phyloP scores from a whole-genome alignment of 805 yeast genomes.

The Grigorovia humatica region DNA sequence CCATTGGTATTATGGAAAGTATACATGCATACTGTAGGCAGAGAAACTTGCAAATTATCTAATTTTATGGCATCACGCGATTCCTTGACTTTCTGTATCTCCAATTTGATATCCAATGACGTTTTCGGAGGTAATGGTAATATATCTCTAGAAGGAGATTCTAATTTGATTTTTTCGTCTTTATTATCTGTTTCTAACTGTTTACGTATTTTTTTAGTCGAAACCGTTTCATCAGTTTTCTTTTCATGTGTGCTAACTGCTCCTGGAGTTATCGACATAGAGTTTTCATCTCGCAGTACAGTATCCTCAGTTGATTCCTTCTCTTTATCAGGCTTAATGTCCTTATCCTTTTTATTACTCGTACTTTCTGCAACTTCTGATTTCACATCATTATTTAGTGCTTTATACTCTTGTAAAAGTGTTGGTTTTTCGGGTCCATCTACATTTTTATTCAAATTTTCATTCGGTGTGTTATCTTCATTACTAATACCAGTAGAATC shows the following conservation, averaged over 20 bases:
- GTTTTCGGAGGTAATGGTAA: constrained; percentile 83
- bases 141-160: constrained; percentile 62
- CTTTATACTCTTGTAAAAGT: constrained; percentile 57
- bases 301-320: constrained; percentile 5
- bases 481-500: not conserved
- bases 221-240: constrained; percentile 6
- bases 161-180: constrained; percentile 31
- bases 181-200: constrained; percentile 18
- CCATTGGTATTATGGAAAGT: constrained; percentile 93
- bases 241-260: constrained; percentile 13
- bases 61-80: constrained; percentile 64
- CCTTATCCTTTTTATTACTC: constrained; percentile 6
- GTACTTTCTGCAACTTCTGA: constrained; percentile 5
- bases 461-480: not conserved
- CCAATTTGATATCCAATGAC: constrained; percentile 67
- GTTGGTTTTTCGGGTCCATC: constrained; percentile 16
- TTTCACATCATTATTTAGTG: constrained; percentile 38
- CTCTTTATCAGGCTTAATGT: constrained; percentile 3
- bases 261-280: constrained; percentile 7
- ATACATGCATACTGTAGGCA: constrained; percentile 96
- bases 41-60: constrained; percentile 60
- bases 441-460: constrained; percentile 18
- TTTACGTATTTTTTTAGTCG: constrained; percentile 2
- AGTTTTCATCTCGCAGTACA: constrained; percentile 6
- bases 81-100: constrained; percentile 71